phyloP scores from a whole-genome alignment of 75 land plant genomes.

The Gnetum montanum region DNA sequence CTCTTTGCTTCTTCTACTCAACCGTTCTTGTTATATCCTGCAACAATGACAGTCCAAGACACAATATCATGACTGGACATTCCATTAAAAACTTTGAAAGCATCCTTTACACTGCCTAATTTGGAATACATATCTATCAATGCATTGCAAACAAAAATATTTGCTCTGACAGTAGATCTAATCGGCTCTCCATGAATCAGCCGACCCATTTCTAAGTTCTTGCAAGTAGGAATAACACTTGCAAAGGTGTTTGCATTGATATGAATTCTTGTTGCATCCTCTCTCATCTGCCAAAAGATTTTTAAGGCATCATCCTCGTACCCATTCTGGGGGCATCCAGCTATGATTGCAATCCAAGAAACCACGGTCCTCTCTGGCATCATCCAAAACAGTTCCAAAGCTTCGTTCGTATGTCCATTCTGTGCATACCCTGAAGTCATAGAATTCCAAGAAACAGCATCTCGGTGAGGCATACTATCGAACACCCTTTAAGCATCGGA shows the following conservation, averaged over 20 bases:
- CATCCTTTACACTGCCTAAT: slow-evolving; percentile 16
- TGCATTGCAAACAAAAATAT: slow-evolving; percentile 27
- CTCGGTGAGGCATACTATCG: not conserved
- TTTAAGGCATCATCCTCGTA: not conserved
- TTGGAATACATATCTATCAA: slow-evolving; percentile 31
- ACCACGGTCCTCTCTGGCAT: not conserved
- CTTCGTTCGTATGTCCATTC: not conserved
- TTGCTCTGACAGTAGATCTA: slow-evolving; percentile 8
- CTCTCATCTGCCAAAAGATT: not conserved
- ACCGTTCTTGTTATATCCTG: slow-evolving; percentile 20
- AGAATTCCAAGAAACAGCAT: slow-evolving; percentile 1
- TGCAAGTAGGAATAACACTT: slow-evolving; percentile 12
- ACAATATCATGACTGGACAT: slow-evolving; percentile 28
- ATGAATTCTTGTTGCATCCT: not conserved
- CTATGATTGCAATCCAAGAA: slow-evolving; percentile 4
- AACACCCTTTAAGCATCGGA: not conserved
- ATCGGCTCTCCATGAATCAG: slow-evolving; percentile 23
- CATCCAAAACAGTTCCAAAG: not conserved
- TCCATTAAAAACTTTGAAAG: slow-evolving; percentile 25
- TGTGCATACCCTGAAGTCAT: slow-evolving; percentile 1
- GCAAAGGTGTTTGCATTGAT: slow-evolving; percentile 4
- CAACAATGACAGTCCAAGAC: slow-evolving; percentile 31
- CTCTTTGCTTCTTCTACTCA: slow-evolving; percentile 14
- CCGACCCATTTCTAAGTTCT: slow-evolving; percentile 18
- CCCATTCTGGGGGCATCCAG: not conserved